Base-by-base conservation (phyloP, 257 asterid species). In the Capsicum baccatum region DNA sequence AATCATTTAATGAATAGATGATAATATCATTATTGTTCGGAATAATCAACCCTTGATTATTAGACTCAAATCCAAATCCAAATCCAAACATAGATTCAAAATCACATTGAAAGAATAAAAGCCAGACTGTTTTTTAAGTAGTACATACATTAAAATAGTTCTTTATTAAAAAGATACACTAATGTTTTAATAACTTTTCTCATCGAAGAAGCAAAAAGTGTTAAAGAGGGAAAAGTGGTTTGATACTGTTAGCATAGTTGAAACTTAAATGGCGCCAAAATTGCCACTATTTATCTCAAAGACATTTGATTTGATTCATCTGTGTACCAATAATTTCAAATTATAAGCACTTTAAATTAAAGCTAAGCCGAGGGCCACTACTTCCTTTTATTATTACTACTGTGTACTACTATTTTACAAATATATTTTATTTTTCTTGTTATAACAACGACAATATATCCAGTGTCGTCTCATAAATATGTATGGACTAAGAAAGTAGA, bases 261-360 rank as follows among this genome's bases (percentile, higher is more conserved):
- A 76, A 86, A 86, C 52, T 84, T 60, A 69, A 16, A 42, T 21
- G 81, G 89, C 89, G 89, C 89, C 89, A 84, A 86, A 73, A 26
- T 55, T 42, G 66, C 12, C 6, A 39, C 79, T 71, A 54, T 58
- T 48, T 42, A 73, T 13, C 56, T n/a, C 6, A 44, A 79, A 66
- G 74, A 47, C 84, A 56, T 73, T 83, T 81, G 19, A 69, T 67
- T 71, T 73, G 19, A 52, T 74, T 74, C 33, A 26, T 26, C 33
- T 26, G 33, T 74, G 80, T 48, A 19, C 63, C 63, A 76, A 82
- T 62, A 19, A 16, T 55, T 82, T 82, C 13, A 82, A 86, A 86
- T 76, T 85, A 68, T 19, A 52, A 26, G 44, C n/a, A 42, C 17
- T 47, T 85, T 69, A 80, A 57, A 57, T 59, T 68, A 16, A 67